Conservation (phyloP, 192 early-diverging fungal genomes). For the Umbelopsis isabellina region DNA sequence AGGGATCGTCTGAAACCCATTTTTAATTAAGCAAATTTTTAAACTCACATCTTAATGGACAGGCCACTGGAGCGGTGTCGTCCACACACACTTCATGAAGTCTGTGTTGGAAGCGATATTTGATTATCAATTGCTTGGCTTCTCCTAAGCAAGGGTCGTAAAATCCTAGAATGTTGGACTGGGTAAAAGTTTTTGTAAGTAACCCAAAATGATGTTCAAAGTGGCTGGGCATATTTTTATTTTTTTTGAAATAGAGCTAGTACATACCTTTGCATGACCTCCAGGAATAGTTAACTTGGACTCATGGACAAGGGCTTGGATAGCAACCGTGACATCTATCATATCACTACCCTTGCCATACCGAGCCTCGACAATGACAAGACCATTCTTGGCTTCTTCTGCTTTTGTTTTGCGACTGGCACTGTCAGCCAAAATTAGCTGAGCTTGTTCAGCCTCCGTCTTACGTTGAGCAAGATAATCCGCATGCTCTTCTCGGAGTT, state of each 20-base stretch:
- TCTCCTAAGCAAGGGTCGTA: constrained; percentile 95
- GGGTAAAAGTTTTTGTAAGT: constrained; percentile 18
- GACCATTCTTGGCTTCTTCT: constrained; percentile 67
- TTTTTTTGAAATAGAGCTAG: too few relatives aligned
- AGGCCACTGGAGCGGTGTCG: constrained; percentile 79
- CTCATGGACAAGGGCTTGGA: constrained; percentile 83
- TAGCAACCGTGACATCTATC: constrained; percentile 85
- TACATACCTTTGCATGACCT: constrained; percentile 80
- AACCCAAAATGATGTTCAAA: too few relatives aligned
- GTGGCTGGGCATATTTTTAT: too few relatives aligned
- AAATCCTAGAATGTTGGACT: constrained; percentile 89
- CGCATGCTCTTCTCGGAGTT: constrained; percentile 65
- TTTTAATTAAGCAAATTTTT: not conserved
- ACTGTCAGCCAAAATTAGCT: constrained; percentile 68
- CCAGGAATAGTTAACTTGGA: constrained; percentile 89
- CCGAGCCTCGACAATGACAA: constrained; percentile 84
- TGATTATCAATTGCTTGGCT: constrained; percentile 80
- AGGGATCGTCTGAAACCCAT: not conserved
- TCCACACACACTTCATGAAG: constrained; percentile 81
- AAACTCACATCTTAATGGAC: constrained; percentile 74
- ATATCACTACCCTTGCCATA: constrained; percentile 72
- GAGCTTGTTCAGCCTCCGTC: constrained; percentile 80
- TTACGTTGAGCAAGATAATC: constrained; percentile 66
- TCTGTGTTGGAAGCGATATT: constrained; percentile 80
- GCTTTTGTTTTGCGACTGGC: constrained; percentile 67